Conservation (phyloP, 108 stramenopile species). For the Phaeodactylum tricornutum region DNA sequence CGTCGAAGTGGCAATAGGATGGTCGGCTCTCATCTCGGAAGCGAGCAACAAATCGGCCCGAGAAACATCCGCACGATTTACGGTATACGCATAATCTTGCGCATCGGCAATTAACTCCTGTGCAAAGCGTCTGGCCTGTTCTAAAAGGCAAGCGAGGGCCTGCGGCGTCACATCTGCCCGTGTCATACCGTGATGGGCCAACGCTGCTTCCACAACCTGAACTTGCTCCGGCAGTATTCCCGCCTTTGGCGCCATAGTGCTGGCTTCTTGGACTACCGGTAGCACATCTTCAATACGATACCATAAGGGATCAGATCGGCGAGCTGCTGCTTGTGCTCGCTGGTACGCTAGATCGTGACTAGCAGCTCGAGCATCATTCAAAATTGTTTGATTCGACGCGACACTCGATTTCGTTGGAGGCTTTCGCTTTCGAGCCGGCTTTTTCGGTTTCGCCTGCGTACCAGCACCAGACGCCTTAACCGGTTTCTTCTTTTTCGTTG, state of each 20-base stretch:
- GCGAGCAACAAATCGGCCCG: slow-evolving; percentile 29
- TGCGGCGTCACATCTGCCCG: slow-evolving; percentile 56
- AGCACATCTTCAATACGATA: slow-evolving; percentile 37
- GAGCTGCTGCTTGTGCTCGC: slow-evolving; percentile 21
- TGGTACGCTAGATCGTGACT: slow-evolving; percentile 24
- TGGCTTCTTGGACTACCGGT: slow-evolving; percentile 14
- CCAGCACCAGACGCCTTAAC: slow-evolving; percentile 32
- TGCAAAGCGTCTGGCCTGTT: slow-evolving; percentile 70
- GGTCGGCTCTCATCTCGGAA: slow-evolving; percentile 40
- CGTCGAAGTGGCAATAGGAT: slow-evolving; percentile 14
- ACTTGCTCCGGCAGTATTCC: slow-evolving; percentile 50
- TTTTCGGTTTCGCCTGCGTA: slow-evolving; percentile 20
- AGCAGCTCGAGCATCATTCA: slow-evolving; percentile 20
- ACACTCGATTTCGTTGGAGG: slow-evolving; percentile 8
- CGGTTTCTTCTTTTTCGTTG: slow-evolving; percentile 26
- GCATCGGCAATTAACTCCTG: slow-evolving; percentile 64
- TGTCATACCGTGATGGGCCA: slow-evolving; percentile 40
- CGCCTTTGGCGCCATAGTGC: background rate
- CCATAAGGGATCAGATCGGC: slow-evolving; percentile 41
- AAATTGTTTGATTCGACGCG: slow-evolving; percentile 8
- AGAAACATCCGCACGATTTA: slow-evolving; percentile 34
- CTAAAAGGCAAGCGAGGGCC: slow-evolving; percentile 60
- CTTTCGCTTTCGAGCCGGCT: slow-evolving; percentile 9
- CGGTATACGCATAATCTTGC: slow-evolving; percentile 60
- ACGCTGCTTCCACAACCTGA: slow-evolving; percentile 45